These are phyloP conservation scores for Lasiosphaeris hirsuta DNA, from an alignment of 495 filamentous ascomycete species.

Conservation along the genomic window DNA sequence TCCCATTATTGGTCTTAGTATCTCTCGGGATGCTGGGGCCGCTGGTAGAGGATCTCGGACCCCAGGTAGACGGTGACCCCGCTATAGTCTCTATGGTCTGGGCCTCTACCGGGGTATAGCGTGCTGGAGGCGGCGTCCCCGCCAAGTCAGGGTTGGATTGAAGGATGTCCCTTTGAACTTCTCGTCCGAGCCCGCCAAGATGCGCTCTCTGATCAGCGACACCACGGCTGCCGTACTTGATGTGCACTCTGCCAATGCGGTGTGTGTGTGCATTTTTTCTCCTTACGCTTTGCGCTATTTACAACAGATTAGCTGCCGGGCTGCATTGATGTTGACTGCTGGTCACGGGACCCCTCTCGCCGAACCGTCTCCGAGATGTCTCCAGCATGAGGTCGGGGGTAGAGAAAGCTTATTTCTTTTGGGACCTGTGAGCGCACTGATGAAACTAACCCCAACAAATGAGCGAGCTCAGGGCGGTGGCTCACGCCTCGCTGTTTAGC, in stretches of 20 bases:
- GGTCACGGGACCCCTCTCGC: conserved; percentile 5
- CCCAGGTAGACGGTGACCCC: no score
- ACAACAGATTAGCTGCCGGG: conserved; percentile 7
- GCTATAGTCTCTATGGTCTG: no score
- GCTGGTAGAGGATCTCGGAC: no score
- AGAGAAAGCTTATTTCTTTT: no score
- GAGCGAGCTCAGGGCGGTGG: not conserved
- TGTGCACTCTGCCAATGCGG: not conserved
- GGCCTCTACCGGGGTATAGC: no score
- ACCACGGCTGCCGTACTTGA: not conserved
- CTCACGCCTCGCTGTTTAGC: not conserved
- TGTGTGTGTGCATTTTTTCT: not conserved
- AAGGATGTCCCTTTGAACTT: no score
- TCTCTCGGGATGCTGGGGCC: no score
- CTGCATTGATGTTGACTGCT: not conserved
- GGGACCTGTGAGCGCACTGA: not conserved
- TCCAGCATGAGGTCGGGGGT: not conserved
- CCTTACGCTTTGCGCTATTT: conserved; percentile 6
- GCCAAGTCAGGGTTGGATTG: no score
- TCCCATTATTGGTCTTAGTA: no score
- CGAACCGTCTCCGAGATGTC: conserved; percentile 10
- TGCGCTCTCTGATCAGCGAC: no score
- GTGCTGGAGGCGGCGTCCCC: no score
- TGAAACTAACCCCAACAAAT: not conserved
- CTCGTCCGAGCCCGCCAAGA: no score